Percentiles rank a stretch among this genome's conserved stretches.
Conservation (phyloP, 2,329 filamentous ascomycete genomes). For the Fusarium lateritium region DNA sequence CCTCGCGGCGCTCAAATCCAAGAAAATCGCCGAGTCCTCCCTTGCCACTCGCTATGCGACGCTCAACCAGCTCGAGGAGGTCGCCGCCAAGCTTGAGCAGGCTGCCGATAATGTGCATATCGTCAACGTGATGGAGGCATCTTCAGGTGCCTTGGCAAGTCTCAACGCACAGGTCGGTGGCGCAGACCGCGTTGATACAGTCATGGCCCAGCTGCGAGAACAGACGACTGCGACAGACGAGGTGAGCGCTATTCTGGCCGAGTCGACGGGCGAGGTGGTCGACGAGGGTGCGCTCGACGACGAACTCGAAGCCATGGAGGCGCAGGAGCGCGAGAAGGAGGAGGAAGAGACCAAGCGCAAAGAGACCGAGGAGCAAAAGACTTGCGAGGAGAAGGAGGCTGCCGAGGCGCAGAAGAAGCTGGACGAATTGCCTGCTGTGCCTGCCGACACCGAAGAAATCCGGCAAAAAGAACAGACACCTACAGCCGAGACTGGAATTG, state of each 20-base stretch:
- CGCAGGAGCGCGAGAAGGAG: slow-evolving; percentile 68
- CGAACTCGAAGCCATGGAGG: slow-evolving; percentile 84
- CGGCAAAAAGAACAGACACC: slow-evolving; percentile 49
- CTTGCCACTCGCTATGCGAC: slow-evolving; percentile 80
- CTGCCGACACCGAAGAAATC: slow-evolving; percentile 54
- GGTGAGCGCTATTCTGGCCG: slow-evolving; percentile 81
- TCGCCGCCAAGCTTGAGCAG: slow-evolving; percentile 86
- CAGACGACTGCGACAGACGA: slow-evolving; percentile 89
- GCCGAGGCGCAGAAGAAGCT: slow-evolving; percentile 67
- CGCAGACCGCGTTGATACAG: slow-evolving; percentile 79
- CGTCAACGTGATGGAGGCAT: slow-evolving; percentile 85
- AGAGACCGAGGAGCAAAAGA: slow-evolving; percentile 58
- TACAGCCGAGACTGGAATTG: slow-evolving; percentile 58
- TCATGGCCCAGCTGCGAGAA: slow-evolving; percentile 81
- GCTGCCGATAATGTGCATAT: slow-evolving; percentile 88
- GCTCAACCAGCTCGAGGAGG: slow-evolving; percentile 85
- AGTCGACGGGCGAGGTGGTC: slow-evolving; percentile 67
- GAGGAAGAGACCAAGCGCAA: slow-evolving; percentile 63
- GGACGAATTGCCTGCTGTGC: slow-evolving; percentile 63
- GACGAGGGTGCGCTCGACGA: slow-evolving; percentile 91
- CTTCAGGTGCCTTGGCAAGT: slow-evolving; percentile 77
- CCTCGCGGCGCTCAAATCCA: slow-evolving; percentile 83
- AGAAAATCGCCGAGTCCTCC: slow-evolving; percentile 84
- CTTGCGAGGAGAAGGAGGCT: slow-evolving; percentile 60
- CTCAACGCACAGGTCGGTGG: slow-evolving; percentile 86